These are phyloP conservation scores for Diplotaxis tenuifolia DNA, from an alignment of 345 rosid genomes.

Conservation along the genomic window DNA sequence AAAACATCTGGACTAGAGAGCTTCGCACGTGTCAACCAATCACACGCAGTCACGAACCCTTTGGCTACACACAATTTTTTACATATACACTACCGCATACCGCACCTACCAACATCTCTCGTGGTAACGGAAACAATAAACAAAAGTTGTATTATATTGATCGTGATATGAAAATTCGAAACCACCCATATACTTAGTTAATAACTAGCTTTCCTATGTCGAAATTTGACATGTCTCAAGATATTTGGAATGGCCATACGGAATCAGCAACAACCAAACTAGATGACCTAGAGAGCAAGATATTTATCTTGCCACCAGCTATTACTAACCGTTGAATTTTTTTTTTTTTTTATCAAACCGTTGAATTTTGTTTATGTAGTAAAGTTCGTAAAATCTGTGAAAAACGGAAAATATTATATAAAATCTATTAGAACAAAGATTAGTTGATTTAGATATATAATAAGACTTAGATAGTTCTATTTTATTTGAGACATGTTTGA, in stretches of 20 bases:
- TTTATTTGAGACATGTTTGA: neutral
- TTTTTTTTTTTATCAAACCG: no score
- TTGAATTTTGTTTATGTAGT: no score
- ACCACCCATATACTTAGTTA: constrained; percentile 19
- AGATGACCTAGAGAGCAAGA: no score
- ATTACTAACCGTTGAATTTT: no score
- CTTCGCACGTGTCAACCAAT: constrained; percentile 36
- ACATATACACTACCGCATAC: constrained; percentile 10
- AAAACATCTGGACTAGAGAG: constrained; percentile 28
- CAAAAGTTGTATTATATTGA: neutral
- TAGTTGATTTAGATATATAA: neutral
- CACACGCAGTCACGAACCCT: constrained; percentile 13
- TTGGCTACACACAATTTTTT: neutral
- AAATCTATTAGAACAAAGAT: neutral
- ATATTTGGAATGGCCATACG: neutral
- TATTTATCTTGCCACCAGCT: no score
- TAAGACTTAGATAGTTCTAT: neutral
- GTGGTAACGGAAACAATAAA: neutral
- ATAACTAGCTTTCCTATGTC: constrained; percentile 15
- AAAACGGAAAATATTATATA: no score
- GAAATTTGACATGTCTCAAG: neutral
- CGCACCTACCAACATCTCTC: constrained; percentile 32
- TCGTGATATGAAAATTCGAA: constrained; percentile 13
- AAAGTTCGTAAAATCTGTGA: no score
- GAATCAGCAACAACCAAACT: neutral